Base-by-base conservation (phyloP, 306 rosid genomes). In the Cyamopsis tetragonoloba region DNA sequence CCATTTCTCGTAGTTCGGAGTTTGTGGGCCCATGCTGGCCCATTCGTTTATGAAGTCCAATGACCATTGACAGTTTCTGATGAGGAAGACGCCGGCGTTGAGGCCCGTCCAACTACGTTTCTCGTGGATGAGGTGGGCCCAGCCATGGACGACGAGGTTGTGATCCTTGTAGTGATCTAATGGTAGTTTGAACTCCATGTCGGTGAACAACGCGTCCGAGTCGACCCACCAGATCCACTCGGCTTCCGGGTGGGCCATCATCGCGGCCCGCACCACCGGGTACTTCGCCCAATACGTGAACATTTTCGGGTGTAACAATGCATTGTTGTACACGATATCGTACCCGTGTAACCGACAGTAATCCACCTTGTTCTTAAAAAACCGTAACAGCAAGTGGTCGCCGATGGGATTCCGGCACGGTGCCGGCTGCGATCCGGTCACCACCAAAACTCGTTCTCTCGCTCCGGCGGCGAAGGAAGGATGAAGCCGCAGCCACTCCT, bases 191-290 rank as follows among this genome's bases (percentile, higher is more conserved):
- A 89, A 93, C 3, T 89, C 97, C 91, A 93, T 86, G 81, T 89
- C 95, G 47, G 97, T 86, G 80, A 93, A 81, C 76, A 81, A 12
- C 4, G 97, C 97, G 84, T 89, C 97, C 35, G 97, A 89, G 84
- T 90, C 99, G 2, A 93, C 89, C 99, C 99, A 93, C 91, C 89
- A 93, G 83, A 93, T 88, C 97, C 97, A 93, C 81, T 93, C 97
- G 38, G 80, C 91, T 43, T 86, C 97, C 3, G 96, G 95, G n/a
- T 89, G 99, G 71, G 97, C 92, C 80, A 90, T 12, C 96, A 90
- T 90, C 2, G 92, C 87, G 3, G 97, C 87, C 65, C 83, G 79
- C 14, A 89, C 80, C 57, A 88, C 88, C 0, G 95, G 92, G 0
- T 90, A 88, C 43, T 93, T 93, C 18, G 92, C 96, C 97, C 99